Percentiles rank a stretch among this genome's conserved stretches.
Conservation (phyloP, 805 yeast species). For the Saturnispora halmiae region DNA sequence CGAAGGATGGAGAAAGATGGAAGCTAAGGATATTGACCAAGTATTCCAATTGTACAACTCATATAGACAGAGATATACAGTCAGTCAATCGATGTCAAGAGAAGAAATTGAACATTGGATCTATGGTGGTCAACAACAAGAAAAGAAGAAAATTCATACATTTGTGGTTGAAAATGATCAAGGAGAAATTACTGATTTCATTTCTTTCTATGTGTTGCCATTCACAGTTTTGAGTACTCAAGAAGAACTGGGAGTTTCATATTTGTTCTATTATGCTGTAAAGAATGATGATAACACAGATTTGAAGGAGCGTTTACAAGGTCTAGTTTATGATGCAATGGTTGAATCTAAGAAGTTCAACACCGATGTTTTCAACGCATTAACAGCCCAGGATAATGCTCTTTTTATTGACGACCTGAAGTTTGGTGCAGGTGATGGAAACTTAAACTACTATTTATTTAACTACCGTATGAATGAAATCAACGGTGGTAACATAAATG, state of each 20-base stretch:
- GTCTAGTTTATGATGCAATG: constrained; percentile 31
- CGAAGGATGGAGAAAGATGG: constrained; percentile 52
- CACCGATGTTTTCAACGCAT: constrained; percentile 90
- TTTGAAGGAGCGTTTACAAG: constrained; percentile 17
- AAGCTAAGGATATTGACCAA: constrained; percentile 50
- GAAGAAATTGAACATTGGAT: constrained; percentile 81
- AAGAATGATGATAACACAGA: constrained; percentile 29
- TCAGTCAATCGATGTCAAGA: constrained; percentile 55
- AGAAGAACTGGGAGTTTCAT: constrained; percentile 72
- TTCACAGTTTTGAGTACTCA: constrained; percentile 73
- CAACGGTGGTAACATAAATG: constrained; percentile 49
- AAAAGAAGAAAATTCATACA: constrained; percentile 51
- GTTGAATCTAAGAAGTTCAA: constrained; percentile 56
- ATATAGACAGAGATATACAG: constrained; percentile 63
- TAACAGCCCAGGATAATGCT: constrained; percentile 84
- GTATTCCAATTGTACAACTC: constrained; percentile 49
- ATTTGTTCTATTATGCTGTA: constrained; percentile 82
- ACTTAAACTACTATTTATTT: constrained; percentile 81
- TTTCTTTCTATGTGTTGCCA: constrained; percentile 84
- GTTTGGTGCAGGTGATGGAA: constrained; percentile 92
- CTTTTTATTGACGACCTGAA: constrained; percentile 72
- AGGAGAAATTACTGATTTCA: constrained; percentile 74
- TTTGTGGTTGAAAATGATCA: constrained; percentile 61
- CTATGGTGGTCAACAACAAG: constrained; percentile 37
- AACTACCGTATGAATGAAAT: constrained; percentile 80